phyloP scores from a whole-genome alignment of 2,329 filamentous ascomycete species.

The Pseudogymnoascus sp. region DNA sequence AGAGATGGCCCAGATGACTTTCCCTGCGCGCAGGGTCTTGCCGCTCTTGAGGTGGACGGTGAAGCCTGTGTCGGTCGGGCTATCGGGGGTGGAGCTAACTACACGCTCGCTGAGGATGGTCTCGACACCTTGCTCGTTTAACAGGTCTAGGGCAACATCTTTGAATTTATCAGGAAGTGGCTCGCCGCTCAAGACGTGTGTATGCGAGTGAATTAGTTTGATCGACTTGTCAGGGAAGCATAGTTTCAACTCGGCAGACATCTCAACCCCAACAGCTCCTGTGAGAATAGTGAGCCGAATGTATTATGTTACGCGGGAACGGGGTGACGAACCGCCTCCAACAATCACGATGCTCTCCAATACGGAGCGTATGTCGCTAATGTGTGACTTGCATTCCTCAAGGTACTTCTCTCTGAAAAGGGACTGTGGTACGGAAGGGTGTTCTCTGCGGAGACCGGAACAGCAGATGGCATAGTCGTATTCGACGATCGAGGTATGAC shows the following conservation, averaged over 20 bases:
- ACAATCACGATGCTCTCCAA: slow-evolving; percentile 57
- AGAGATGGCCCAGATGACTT: slow-evolving; percentile 62
- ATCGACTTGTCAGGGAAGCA: slow-evolving; percentile 55
- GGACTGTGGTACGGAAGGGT: slow-evolving; percentile 64
- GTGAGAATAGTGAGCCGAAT: background rate
- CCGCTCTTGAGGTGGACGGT: slow-evolving; percentile 48
- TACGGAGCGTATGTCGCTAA: slow-evolving; percentile 44
- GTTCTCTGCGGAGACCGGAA: slow-evolving; percentile 59
- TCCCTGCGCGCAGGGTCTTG: slow-evolving; percentile 48
- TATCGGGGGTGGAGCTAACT: slow-evolving; percentile 38
- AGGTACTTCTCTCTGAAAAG: slow-evolving; percentile 54
- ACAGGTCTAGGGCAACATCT: slow-evolving; percentile 47
- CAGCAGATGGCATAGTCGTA: slow-evolving; percentile 73
- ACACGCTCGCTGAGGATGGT: slow-evolving; percentile 55
- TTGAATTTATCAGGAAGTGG: slow-evolving; percentile 62
- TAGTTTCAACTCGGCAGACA: slow-evolving; percentile 68
- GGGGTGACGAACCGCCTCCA: slow-evolving; percentile 49
- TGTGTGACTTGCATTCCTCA: slow-evolving; percentile 50
- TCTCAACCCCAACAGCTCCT: slow-evolving; percentile 73
- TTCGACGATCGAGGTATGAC: slow-evolving; percentile 32
- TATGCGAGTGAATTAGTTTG: slow-evolving; percentile 66
- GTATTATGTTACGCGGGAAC: background rate
- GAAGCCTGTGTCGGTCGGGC: slow-evolving; percentile 33
- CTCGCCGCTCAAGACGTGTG: slow-evolving; percentile 63
- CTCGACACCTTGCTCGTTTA: slow-evolving; percentile 55